phyloP scores from a whole-genome alignment of 345 rosid species.

The Euclidium syriacum region DNA sequence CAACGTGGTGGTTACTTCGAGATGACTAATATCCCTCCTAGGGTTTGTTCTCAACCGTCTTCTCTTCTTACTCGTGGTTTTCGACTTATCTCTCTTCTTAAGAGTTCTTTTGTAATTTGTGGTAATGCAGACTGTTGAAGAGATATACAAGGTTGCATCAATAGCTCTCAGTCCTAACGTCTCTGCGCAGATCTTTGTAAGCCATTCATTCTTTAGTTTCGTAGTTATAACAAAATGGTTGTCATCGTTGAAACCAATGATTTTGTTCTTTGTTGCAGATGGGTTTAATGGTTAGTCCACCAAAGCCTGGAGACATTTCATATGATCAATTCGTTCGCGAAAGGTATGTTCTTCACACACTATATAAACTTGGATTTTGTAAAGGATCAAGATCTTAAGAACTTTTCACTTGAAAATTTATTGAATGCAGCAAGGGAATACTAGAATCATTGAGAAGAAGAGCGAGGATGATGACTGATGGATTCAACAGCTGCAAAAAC shows the following conservation, averaged over 20 bases:
- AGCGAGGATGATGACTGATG: conserved; percentile 94
- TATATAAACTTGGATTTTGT: background rate
- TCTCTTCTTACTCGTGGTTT: too few relatives aligned
- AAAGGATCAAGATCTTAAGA: conserved; percentile 6
- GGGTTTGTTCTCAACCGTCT: too few relatives aligned
- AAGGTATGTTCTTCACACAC: conserved; percentile 12
- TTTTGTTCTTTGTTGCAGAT: conserved; percentile 42
- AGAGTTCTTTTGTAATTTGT: too few relatives aligned
- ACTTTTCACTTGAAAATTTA: background rate
- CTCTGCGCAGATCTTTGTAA: conserved; percentile 67
- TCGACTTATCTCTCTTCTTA: too few relatives aligned
- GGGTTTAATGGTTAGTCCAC: conserved; percentile 98
- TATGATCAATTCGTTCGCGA: conserved; percentile 72
- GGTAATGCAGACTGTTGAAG: conserved; percentile 89
- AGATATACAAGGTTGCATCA: conserved; percentile 93
- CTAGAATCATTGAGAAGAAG: conserved; percentile 89
- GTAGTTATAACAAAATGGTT: background rate
- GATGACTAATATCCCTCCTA: conserved; percentile 93
- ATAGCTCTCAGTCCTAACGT: conserved; percentile 95
- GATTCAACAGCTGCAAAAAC: conserved; percentile 97
- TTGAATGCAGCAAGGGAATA: conserved; percentile 72
- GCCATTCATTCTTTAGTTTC: background rate
- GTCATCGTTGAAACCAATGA: background rate
- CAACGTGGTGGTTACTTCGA: conserved; percentile 99
- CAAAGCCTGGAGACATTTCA: conserved; percentile 89